phyloP scores from a whole-genome alignment of 331 rosid genomes.

The Quercus lobata region DNA sequence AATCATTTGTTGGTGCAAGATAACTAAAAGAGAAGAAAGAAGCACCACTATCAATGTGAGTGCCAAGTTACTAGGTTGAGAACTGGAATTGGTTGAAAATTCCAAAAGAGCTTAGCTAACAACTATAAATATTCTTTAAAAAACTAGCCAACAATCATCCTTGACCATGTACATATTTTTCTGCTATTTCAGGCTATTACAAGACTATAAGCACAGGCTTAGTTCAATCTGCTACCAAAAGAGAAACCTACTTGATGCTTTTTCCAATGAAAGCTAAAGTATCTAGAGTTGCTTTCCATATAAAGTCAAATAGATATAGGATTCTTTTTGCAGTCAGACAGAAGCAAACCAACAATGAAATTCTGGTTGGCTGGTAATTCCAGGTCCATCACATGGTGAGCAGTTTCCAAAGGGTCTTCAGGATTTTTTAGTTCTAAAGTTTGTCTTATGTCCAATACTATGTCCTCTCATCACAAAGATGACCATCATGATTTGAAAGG shows the following conservation, averaged over 20 bases:
- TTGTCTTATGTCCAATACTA: no score
- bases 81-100: neutral
- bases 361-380: no score
- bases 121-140: neutral
- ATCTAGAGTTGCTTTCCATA: neutral
- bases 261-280: no score
- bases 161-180: neutral
- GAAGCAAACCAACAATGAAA: no score
- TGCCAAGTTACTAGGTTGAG: no score
- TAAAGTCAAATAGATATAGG: neutral
- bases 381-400: no score
- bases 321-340: neutral
- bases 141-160: no score
- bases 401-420: no score
- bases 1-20: neutral
- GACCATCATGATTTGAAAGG: neutral
- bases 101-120: neutral
- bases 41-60: neutral
- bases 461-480: neutral
- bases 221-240: neutral
- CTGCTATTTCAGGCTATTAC: no score
- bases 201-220: no score
- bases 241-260: neutral
- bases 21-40: neutral
- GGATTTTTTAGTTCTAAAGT: no score